phyloP scores from a whole-genome alignment of 805 yeast genomes.

The Myxozyma melibiosi region DNA sequence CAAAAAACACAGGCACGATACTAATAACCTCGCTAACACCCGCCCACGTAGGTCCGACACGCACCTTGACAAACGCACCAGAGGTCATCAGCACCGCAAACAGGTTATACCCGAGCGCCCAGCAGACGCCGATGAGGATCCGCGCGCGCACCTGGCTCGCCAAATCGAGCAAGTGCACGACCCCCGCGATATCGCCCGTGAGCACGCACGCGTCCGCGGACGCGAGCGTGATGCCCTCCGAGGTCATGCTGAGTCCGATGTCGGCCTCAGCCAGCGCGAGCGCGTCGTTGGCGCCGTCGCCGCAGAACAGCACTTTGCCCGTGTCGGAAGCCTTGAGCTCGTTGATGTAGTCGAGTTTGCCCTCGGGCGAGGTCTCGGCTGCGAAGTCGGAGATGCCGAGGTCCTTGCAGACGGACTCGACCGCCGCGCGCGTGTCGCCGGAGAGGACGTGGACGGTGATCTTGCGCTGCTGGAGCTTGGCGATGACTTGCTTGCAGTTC shows the following conservation, averaged over 20 bases:
- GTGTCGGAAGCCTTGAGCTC: not conserved
- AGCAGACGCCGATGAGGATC: constrained; percentile 6
- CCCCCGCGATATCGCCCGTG: constrained; percentile 15
- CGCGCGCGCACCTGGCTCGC: not conserved
- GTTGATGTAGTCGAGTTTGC: constrained; percentile 19
- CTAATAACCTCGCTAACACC: constrained; percentile 27
- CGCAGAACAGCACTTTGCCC: constrained; percentile 64
- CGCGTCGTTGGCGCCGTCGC: constrained; percentile 92
- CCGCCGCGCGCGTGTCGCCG: constrained; percentile 20
- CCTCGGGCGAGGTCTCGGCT: constrained; percentile 24
- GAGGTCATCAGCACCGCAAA: constrained; percentile 24
- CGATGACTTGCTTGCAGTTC: not conserved
- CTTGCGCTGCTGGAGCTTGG: constrained; percentile 1
- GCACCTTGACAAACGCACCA: constrained; percentile 26
- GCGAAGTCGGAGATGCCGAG: constrained; percentile 15
- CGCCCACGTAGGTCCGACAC: constrained; percentile 25
- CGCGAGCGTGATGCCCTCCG: constrained; percentile 14
- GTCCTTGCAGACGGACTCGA: constrained; percentile 3
- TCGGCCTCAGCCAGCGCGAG: constrained; percentile 89
- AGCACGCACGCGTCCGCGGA: constrained; percentile 25
- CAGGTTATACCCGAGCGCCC: constrained; percentile 21
- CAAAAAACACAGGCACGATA: constrained; percentile 20
- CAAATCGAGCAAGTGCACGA: constrained; percentile 11
- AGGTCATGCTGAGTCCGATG: constrained; percentile 58
- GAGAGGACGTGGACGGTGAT: constrained; percentile 21